Percentiles rank a stretch among this genome's conserved stretches.
These are phyloP conservation scores for Boletus pseudo-olivaceus DNA, from an alignment of 768 basidiomycete species.

Conservation along the genomic window DNA sequence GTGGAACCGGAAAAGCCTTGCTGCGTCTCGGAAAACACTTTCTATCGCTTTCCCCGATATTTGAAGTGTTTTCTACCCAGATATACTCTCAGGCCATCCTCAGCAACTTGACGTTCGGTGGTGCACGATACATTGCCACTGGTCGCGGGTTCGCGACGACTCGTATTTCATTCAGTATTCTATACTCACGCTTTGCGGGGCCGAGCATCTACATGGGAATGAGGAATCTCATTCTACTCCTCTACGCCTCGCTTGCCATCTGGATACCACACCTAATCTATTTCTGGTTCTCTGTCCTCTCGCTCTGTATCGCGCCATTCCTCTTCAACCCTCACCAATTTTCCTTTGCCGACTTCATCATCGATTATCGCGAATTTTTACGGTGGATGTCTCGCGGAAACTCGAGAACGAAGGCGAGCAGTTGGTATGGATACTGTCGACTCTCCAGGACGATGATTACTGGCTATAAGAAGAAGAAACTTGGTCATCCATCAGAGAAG, in stretches of 20 bases:
- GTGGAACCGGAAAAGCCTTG: constrained; percentile 92
- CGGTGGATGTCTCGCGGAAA: constrained; percentile 99
- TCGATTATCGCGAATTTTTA: constrained; percentile 97
- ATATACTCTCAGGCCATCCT: constrained; percentile 97
- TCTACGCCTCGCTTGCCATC: constrained; percentile 87
- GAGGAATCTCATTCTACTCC: constrained; percentile 84
- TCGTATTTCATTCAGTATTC: constrained; percentile 91
- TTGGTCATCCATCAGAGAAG: constrained; percentile 97
- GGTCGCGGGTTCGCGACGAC: constrained; percentile 99
- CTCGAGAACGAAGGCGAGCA: constrained; percentile 92
- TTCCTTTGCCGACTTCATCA: constrained; percentile 94
- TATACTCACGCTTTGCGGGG: constrained; percentile 98
- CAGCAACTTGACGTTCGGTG: constrained; percentile 96
- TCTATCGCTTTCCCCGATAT: constrained; percentile 92
- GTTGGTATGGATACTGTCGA: constrained; percentile 99
- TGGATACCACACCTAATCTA: constrained; percentile 96
- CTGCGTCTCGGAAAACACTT: constrained; percentile 96
- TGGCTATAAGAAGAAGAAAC: constrained; percentile 98
- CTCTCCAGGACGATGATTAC: constrained; percentile 96
- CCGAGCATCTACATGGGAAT: constrained; percentile 99
- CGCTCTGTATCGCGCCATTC: constrained; percentile 95
- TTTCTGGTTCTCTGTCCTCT: constrained; percentile 97
- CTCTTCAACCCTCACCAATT: constrained; percentile 99
- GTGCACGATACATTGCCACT: constrained; percentile 98
- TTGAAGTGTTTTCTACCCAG: constrained; percentile 98